These are phyloP conservation scores for Dothistroma pini DNA, from an alignment of 2,329 filamentous ascomycete genomes.

Conservation along the genomic window DNA sequence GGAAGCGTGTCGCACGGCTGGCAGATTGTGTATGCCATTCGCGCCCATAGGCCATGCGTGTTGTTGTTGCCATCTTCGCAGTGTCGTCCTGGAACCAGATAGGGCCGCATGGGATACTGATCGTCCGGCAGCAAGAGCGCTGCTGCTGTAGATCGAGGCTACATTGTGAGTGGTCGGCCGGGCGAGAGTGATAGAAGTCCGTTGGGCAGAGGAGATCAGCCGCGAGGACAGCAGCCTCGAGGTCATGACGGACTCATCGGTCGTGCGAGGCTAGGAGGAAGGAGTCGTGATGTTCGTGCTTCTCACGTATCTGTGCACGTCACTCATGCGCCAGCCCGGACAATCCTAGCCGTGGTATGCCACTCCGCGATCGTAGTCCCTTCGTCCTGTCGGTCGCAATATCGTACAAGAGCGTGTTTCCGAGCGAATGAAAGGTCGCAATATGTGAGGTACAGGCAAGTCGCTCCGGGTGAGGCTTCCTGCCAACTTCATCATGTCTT, in stretches of 20 bases:
- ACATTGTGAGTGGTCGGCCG: constrained; percentile 31
- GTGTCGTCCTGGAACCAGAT: constrained; percentile 17
- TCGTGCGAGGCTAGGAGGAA: not conserved
- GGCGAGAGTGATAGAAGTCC: constrained; percentile 53
- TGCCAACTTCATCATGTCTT: not conserved
- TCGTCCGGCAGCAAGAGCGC: constrained; percentile 21
- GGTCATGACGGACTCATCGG: constrained; percentile 29
- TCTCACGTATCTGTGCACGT: not conserved
- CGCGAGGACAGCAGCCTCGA: constrained; percentile 69
- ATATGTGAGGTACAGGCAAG: not conserved
- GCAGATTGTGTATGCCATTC: constrained; percentile 79
- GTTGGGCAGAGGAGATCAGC: constrained; percentile 63
- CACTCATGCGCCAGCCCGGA: not conserved
- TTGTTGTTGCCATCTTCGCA: constrained; percentile 36
- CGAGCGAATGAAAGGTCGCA: not conserved
- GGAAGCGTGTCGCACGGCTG: constrained; percentile 60
- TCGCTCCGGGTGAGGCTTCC: not conserved
- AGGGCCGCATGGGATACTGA: constrained; percentile 28
- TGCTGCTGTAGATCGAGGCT: constrained; percentile 21
- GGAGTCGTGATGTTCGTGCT: constrained; percentile 1
- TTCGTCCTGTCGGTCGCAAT: not conserved
- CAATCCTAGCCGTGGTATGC: not conserved
- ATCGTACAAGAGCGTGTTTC: not conserved
- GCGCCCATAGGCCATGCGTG: constrained; percentile 72
- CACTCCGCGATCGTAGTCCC: not conserved